Evolutionary conservation across 805 yeast genomes (phyloP).

Genomic region (Candida succiphila): DNA sequence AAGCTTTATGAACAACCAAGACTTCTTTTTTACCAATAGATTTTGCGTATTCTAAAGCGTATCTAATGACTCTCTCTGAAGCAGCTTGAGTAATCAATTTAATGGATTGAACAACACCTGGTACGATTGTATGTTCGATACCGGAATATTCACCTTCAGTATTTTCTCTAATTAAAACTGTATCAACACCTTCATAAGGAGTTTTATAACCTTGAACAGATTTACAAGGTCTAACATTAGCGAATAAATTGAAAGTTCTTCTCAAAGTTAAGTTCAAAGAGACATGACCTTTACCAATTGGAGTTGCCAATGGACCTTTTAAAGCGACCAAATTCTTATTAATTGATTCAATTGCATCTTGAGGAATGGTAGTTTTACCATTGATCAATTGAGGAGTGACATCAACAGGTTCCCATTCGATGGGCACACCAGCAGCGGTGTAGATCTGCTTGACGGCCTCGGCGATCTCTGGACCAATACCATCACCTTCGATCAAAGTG

Average conservation of each 20-base stretch:
- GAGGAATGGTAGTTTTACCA: constrained; percentile 91
- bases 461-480: constrained; percentile 94
- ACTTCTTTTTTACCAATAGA: constrained; percentile 81
- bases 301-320: constrained; percentile 98
- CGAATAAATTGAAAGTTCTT: constrained; percentile 92
- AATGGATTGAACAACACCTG: constrained; percentile 97
- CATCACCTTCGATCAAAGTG: constrained; percentile 97
- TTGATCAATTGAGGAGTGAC: constrained; percentile 88
- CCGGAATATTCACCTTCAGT: constrained; percentile 99
- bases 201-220: constrained; percentile 90
- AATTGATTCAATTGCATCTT: constrained; percentile 84
- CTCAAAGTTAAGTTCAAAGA: constrained; percentile 95
- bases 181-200: constrained; percentile 81
- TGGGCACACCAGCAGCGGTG: constrained; percentile 90
- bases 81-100: constrained; percentile 95
- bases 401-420: constrained; percentile 95
- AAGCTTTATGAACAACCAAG: constrained; percentile 94
- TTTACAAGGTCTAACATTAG: constrained; percentile 96
- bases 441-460: constrained; percentile 89
- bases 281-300: constrained; percentile 97
- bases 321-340: constrained; percentile 90
- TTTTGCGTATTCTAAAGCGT: constrained; percentile 94
- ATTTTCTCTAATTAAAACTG: constrained; percentile 96
- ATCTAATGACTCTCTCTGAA: constrained; percentile 91
- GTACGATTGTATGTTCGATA: constrained; percentile 95